Evolutionary conservation across 2,329 filamentous ascomycete genomes (phyloP), one percentile per base, ranked within the genome.

Genomic region (Neofusicoccum laricinum): DNA sequence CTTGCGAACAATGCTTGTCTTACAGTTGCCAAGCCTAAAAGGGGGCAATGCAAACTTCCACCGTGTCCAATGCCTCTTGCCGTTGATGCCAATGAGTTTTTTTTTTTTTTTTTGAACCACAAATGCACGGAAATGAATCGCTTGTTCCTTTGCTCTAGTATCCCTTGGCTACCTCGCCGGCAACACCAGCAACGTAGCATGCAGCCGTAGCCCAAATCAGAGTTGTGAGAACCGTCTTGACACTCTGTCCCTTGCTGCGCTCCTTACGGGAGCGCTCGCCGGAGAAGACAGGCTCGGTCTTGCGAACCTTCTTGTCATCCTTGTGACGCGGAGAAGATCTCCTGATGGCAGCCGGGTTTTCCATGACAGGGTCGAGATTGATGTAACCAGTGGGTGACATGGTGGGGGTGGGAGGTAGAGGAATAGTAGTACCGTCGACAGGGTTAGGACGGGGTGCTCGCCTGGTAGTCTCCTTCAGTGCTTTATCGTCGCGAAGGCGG

Each of bases 391-490:
- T 64, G 4, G 64, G 61, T 5, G 64, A 61, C 58, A 61, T 55
- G 11, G 61, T 53, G 8, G 64, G 66, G 3, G 58, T 55, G 6
- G 57, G 64, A 10, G 64, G 64, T 2, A 67, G 50, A 12, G 75
- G 68, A 0, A 72, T 69, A 1, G 73, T 68, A 0, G 74, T 77
- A 17, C 74, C 75, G 43, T 77, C 75, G 14, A 77, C 71, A 2
- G 74, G 75, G n/a, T 76, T 77, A 1, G 55, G 50, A 4, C 63
- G 46, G 3, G 62, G 49, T 32, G 50, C 11, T 15, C 25, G 55
- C 11, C 17, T 25, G 12, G 43, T n/a, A 46, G 40, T 21, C 6
- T 45, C 41, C 55, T 46, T 59, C 38, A 15, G 43, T 25, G 11
- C 46, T 43, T 5, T 50, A 2, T 50, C 66, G n/a, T 50, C 11